Conservation (phyloP, 306 rosid species). For the Hippophae tibetana region DNA sequence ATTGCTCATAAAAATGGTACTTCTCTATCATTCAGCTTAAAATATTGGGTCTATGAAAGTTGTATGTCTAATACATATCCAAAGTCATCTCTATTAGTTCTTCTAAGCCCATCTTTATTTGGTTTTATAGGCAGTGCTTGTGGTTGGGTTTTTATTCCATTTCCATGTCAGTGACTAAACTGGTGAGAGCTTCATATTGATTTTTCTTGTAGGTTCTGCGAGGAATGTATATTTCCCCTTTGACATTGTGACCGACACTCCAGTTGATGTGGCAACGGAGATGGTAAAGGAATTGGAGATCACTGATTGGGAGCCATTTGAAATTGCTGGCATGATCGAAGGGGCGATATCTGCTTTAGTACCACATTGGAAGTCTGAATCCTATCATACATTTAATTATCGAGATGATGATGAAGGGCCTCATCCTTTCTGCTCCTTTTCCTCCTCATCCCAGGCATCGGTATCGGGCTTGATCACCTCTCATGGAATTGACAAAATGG, state of each 20-base stretch:
- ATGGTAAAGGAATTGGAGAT: conserved; percentile 93
- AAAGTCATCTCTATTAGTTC: not conserved
- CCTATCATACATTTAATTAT: conserved; percentile 33
- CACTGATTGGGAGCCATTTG: conserved; percentile 67
- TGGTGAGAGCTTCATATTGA: conserved; percentile 10
- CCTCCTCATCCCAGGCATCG: conserved; percentile 50
- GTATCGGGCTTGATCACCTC: conserved; percentile 27
- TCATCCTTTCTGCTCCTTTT: conserved; percentile 31
- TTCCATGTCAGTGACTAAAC: conserved; percentile 4
- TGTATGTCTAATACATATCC: not conserved
- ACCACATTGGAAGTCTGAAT: conserved; percentile 45
- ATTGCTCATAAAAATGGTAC: conserved; percentile 61
- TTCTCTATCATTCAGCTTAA: not conserved
- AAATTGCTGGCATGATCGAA: conserved; percentile 78
- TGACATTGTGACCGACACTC: conserved; percentile 60
- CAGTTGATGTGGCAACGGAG: conserved; percentile 73
- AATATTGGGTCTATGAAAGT: not conserved
- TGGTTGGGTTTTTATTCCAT: conserved; percentile 1
- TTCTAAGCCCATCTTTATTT: not conserved
- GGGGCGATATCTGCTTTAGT: conserved; percentile 54
- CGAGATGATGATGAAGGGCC: conserved; percentile 34
- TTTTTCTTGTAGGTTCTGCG: conserved; percentile 41
- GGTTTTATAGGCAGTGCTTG: not conserved
- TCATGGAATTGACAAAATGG: conserved; percentile 25
- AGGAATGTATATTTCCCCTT: conserved; percentile 80